Evolutionary conservation across 208 protist species (phyloP), one percentile per base, ranked within the genome.

Genomic region (Jaenimonas drosophilae): DNA sequence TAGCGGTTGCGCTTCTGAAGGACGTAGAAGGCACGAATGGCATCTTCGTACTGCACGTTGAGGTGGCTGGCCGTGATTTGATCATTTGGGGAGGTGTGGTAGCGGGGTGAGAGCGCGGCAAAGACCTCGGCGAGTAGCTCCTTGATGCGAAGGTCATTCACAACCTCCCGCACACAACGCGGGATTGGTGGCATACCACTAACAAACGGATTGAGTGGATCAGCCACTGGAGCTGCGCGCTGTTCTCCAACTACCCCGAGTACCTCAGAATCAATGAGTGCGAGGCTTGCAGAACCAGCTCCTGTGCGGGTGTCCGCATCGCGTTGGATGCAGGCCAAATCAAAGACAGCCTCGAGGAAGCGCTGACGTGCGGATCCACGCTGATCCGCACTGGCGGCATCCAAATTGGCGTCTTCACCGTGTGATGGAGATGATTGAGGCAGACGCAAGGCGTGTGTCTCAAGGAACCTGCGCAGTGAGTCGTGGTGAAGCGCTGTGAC

Each of bases 1-100:
- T 71, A 93, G 32, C 59, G 59, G 55, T 55, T 84, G 17, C 75
- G 59, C 53, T 93, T 93, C 50, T 93, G 84, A 24, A 56, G 54
- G 20, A 73, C 84, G 54, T 93, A 89, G 56, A 88, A 93, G 12
- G 65, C 64, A 2, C 78, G 72, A 43, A 88, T 76, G 12, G 61
- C 34, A 26, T 88, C 84, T 41, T 93, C 74, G 48, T 83, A 93
- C 32, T 84, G 64, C 14, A 76, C 84, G 25, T 23, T 67, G 19
- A 93, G 44, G 2, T 60, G 58, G n/a, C 85, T 63, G 0, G 66
- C 39, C 5, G 55, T 62, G 24, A 90, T 69, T 34, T 6, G 11
- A 23, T 36, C n/a, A 29, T 40, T 17, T 23, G 11, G 40, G 17
- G 7, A 2, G 17, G 26, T 5, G 24, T 49, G 54, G 54, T 88